These are phyloP conservation scores for Pezicula rhizophila DNA, from an alignment of 2,329 filamentous ascomycete species.

Conservation along the genomic window DNA sequence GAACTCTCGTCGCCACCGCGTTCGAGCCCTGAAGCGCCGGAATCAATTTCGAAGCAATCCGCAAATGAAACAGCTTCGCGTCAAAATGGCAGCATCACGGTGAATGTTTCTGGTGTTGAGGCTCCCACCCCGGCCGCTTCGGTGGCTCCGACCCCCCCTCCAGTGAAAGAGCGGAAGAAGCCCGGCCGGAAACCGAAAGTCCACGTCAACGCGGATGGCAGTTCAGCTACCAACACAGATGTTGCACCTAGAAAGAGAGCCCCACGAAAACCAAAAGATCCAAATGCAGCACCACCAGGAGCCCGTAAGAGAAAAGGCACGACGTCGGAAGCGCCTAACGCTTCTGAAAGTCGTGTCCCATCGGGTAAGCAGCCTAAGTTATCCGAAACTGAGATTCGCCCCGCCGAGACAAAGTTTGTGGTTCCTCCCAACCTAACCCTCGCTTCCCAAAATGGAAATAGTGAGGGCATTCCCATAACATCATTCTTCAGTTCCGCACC, in stretches of 20 bases:
- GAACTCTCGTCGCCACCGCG: constrained; percentile 47
- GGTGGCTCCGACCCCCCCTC: background rate
- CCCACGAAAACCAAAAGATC: constrained; percentile 52
- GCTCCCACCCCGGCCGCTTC: constrained; percentile 5
- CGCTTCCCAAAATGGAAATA: constrained; percentile 24
- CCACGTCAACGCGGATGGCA: constrained; percentile 34
- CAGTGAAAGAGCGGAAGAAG: constrained; percentile 43
- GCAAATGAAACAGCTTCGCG: constrained; percentile 9
- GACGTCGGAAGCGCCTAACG: constrained; percentile 26
- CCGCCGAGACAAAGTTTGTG: constrained; percentile 8
- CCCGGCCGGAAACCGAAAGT: constrained; percentile 60
- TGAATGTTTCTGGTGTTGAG: constrained; percentile 14
- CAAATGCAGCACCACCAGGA: constrained; percentile 48
- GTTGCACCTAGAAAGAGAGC: constrained; percentile 38
- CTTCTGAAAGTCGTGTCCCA: constrained; percentile 25
- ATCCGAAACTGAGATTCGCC: constrained; percentile 20
- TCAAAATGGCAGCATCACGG: constrained; percentile 18
- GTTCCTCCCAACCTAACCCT: constrained; percentile 9
- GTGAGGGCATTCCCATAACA: constrained; percentile 17
- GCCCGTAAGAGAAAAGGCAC: constrained; percentile 48
- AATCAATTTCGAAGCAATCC: constrained; percentile 35
- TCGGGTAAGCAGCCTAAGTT: constrained; percentile 5
- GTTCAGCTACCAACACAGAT: constrained; percentile 35
- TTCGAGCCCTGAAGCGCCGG: constrained; percentile 40
- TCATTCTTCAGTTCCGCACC: constrained; percentile 22